These are phyloP conservation scores for Microcyclospora pomicola DNA, from an alignment of 2,329 filamentous ascomycete genomes.

Conservation along the genomic window DNA sequence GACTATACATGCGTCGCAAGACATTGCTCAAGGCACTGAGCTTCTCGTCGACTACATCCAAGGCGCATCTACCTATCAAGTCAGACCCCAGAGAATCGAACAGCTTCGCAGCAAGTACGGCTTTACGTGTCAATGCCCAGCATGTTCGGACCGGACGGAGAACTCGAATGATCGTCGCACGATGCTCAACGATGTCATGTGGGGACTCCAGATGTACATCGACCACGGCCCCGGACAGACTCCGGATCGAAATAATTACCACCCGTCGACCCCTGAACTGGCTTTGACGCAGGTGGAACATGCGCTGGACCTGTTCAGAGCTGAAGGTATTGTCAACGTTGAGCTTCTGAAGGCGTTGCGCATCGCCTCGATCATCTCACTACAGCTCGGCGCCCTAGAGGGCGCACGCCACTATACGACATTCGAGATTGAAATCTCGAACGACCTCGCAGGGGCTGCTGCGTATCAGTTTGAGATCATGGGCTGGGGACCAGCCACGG, in stretches of 20 bases:
- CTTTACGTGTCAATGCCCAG: constrained; percentile 17
- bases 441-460: no score
- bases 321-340: constrained; percentile 55
- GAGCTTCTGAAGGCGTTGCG: constrained; percentile 15
- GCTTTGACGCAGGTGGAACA: constrained; percentile 9
- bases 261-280: constrained; percentile 3
- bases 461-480: no score
- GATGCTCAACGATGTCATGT: constrained; percentile 2
- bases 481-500: no score
- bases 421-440: neutral
- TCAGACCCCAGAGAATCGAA: constrained; percentile 8
- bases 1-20: constrained; percentile 12
- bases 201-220: constrained; percentile 2
- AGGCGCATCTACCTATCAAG: constrained; percentile 2
- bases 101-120: constrained; percentile 11
- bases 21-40: constrained; percentile 12
- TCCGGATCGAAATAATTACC: constrained; percentile 1
- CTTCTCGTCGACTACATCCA: constrained; percentile 10
- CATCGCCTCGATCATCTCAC: constrained; percentile 6
- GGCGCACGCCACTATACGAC: constrained; percentile 7
- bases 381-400: constrained; percentile 5
- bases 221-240: constrained; percentile 1
- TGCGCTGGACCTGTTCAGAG: constrained; percentile 77
- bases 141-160: constrained; percentile 12
- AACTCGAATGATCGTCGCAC: constrained; percentile 9